phyloP scores from a whole-genome alignment of 768 basidiomycete species.

The Stropharia rugosoannulata region DNA sequence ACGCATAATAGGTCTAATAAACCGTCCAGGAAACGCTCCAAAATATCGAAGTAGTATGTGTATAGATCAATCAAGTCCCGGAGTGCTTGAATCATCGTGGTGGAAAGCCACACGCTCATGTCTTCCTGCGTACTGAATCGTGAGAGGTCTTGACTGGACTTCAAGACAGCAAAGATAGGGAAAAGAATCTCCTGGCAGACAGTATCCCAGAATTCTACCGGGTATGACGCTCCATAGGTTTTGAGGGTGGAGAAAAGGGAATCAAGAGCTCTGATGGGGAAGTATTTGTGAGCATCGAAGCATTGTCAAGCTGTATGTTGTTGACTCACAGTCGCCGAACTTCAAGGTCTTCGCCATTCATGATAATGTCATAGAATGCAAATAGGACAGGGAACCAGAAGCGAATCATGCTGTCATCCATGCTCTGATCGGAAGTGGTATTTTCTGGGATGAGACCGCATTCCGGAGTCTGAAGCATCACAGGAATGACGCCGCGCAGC shows the following conservation, averaged over 20 bases:
- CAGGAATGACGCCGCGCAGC: constrained; percentile 89
- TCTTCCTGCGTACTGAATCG: constrained; percentile 96
- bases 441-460: constrained; percentile 35
- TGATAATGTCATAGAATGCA: constrained; percentile 99
- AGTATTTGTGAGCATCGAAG: constrained; percentile 4
- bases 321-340: constrained; percentile 86
- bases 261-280: constrained; percentile 81
- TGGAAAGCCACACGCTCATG: constrained; percentile 99
- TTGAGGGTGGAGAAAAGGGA: constrained; percentile 94
- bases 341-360: constrained; percentile 99
- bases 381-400: constrained; percentile 98
- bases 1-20: constrained; percentile 89
- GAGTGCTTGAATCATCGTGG: constrained; percentile 98
- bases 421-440: constrained; percentile 30
- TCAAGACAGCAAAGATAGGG: constrained; percentile 96
- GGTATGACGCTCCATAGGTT: constrained; percentile 81
- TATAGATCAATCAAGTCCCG: constrained; percentile 95
- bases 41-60: constrained; percentile 89
- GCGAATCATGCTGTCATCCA: constrained; percentile 88
- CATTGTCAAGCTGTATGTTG: neutral
- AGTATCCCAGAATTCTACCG: constrained; percentile 96
- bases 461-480: constrained; percentile 86
- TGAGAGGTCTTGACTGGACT: constrained; percentile 88
- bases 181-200: constrained; percentile 95
- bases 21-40: constrained; percentile 92